Base-by-base conservation (phyloP, 306 rosid genomes). In the Gillenia trifoliata region DNA sequence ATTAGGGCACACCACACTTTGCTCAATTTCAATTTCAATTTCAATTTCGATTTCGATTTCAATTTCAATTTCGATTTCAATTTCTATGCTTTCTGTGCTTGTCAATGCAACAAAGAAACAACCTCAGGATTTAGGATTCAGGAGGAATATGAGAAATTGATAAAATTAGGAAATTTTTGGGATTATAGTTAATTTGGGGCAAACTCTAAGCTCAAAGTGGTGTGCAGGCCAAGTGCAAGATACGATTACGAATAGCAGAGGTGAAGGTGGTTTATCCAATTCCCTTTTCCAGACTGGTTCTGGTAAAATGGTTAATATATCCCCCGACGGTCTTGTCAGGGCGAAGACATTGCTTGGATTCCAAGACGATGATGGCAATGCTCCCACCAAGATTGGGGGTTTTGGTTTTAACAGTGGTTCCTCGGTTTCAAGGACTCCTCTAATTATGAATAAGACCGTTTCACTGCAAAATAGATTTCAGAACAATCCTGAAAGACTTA, bases 241-340 rank as follows among this genome's bases (percentile, higher is more conserved):
- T 17, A 67, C 45, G 41, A 36, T 36, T 36, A 36, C 8, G 41
- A 36, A 8, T 36, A 8, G 11, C 12, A 86, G 71, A 71, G 69
- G 75, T 69, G 68, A 59, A 77, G 74, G 67, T 76, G 72, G 70
- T 70, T 84, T 88, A 70, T 73, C 92, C 33, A 86, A 88, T 84
- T 89, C 94, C 40, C 85, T 89, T 77, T 93, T 91, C 65, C 87
- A 77, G 76, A 93, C 97, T 1, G 96, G 88, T 8, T 87, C 98
- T 12, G 94, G 98, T 65, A 93, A 86, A 81, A 45, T 22, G 57
- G 98, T 91, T 41, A 83, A 84, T 50, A 80, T 93, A 76, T 89
- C 97, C 77, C 70, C 96, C 22, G 80, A 73, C 5, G 90, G 92
- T 77, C 70, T 93, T 22, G 69, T 79, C 41, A 80, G 88, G 80